Conservation (phyloP, 192 early-diverging fungal genomes). For the Coemansia sp. region DNA sequence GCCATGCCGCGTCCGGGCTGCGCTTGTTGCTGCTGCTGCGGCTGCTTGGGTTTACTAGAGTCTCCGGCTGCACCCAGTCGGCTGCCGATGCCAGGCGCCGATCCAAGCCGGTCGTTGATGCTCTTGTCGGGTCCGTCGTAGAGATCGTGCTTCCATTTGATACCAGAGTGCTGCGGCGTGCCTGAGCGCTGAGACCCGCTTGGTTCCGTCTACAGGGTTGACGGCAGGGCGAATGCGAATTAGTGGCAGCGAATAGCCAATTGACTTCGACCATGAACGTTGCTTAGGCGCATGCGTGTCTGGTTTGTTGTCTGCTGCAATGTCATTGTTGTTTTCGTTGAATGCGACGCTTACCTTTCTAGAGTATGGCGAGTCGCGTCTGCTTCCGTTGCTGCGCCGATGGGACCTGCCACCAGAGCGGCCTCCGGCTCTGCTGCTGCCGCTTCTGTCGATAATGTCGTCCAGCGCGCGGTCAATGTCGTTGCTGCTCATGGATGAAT, state of each 20-base stretch:
- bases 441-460: slow-evolving; percentile 28
- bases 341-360: slow-evolving; percentile 33
- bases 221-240: too few species aligned
- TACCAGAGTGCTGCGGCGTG: too few species aligned
- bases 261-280: too few species aligned
- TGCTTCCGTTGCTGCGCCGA: slow-evolving; percentile 4
- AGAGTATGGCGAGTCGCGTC: slow-evolving; percentile 22
- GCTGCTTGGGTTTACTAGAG: neutral
- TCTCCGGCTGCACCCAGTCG: neutral
- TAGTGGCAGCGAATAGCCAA: too few species aligned
- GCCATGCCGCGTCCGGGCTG: slow-evolving; percentile 13
- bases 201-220: too few species aligned
- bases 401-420: neutral
- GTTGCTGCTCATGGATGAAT: slow-evolving; percentile 16
- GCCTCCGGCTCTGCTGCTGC: neutral
- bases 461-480: slow-evolving; percentile 41
- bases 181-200: too few species aligned
- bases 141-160: slow-evolving; percentile 31
- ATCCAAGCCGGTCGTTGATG: slow-evolving; percentile 28
- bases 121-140: slow-evolving; percentile 19
- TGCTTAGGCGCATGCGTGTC: neutral
- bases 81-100: neutral
- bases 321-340: neutral
- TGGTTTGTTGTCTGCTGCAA: neutral
- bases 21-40: neutral